Base-by-base conservation (phyloP, 345 rosid species). In the Syzygium grande region DNA sequence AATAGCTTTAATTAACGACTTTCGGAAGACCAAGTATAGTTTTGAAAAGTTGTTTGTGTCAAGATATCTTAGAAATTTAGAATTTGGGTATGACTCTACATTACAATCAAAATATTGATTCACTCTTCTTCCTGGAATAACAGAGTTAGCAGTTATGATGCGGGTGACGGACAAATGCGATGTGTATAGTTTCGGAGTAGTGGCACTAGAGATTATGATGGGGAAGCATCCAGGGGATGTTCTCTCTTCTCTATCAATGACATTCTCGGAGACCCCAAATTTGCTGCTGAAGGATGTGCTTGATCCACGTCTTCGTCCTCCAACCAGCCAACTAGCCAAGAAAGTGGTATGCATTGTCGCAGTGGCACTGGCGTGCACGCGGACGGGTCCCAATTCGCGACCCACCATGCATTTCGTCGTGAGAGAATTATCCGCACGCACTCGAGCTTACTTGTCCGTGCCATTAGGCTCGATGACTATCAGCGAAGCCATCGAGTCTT, bases 131-230 rank as follows among this genome's bases (percentile, higher is more conserved):
- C 22, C 27, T 8, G 21, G 59, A 55, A 55, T 7, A 29, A 27
- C 78, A 87, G 88, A 87, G 29, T 52, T 87, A 2, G 77, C 88
- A 10, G 25, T 46, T 27, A 56, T 85, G 11, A 87, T 58, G 77
- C 51, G 79, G 73, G 77, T 55, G 22, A 55, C 93, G 5, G 90
- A 91, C 38, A 93, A 94, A 89, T 91, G 93, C 17, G 95, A 95
- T 53, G 92, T 93, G n/a, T 95, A 92, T 52, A 94, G 96, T 85
- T 94, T 95, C 30, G 95, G 96, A 65, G 94, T 94, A 22, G 95
- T 94, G 86, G 90, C 95, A 13, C 21, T 95, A 51, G 96, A 95
- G 86, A 89, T 90, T 6, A 93, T 93, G 94, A 93, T 93, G 95
- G 96, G 98, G 84, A 92, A 79, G 89, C 95, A 95, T 46, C 96